Base-by-base conservation (phyloP, 179 eudicot genomes). In the Spergularia azorica region DNA sequence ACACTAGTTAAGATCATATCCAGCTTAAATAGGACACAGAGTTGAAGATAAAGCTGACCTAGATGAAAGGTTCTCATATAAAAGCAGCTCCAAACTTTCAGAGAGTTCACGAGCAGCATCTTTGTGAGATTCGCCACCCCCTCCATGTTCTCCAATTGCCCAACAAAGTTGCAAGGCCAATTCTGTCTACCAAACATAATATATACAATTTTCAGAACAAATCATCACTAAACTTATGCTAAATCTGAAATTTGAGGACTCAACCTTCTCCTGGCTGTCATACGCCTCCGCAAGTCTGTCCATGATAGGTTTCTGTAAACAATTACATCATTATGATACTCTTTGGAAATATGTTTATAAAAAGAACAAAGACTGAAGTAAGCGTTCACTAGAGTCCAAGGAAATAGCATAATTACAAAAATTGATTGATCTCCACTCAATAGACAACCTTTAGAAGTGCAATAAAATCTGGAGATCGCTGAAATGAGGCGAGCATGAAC, bases 101-200 rank as follows among this genome's bases (percentile, higher is more conserved):
- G 93, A 95, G 63, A 93, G 96, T 86, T 95, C 97, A 73, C 97
- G 94, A 79, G 97, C 99, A 43, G 94, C 99, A 83, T 95, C 95
- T 78, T 90, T 95, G 83, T 87, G 92, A 83, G 94, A 84, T 77
- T 78, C 92, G 67, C 97, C 98, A 54, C 99, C 99, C 16, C 98
- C 99, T 85, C 99, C 99, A 83, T 96, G 87, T 84, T 96, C 99
- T 79, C 99, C 99, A 74, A 96, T 92, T 46, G 98, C 99, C 99
- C 99, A 96, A 71, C 97, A 91, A 61, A 96, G 88, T 81, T 92
- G 97, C 73, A 96, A 77, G 71, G 98, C 98, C 88, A 96, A 86
- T 89, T 96, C 98, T 78, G 92, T 87, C 99, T 95, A 85, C 69
- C 77, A 80, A 64, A 81, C 46, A 66, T 72, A 18, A 50, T 10